Evolutionary conservation across 1,284 basidiomycete species (phyloP), one percentile per base, ranked within the genome.

Genomic region (Exobasidium cylindrosporum): DNA sequence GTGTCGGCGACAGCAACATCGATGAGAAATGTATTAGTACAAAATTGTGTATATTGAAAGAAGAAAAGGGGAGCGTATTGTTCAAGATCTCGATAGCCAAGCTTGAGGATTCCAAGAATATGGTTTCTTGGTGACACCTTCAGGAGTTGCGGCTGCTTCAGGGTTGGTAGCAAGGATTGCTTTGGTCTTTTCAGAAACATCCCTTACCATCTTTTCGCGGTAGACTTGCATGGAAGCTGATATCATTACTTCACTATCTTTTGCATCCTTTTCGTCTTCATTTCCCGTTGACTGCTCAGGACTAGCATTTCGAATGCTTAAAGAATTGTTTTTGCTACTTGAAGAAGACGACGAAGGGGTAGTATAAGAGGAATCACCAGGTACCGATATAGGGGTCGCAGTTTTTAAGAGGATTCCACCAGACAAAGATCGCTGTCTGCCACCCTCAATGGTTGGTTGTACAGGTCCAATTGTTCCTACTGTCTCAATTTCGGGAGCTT

Each of bases 291-390:
- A 17, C 17, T 40, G 35, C 35, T 40, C 35, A 10, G 47, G 47
- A 50, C 26, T 28, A 21, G 47, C 47, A 28, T 50, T 50, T 6
- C 47, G 4, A 50, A 50, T 28, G 21, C 47, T 50, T 13, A 50
- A 28, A 6, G 47, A 24, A 40, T 40, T 40, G 21, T 24, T 50
- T 28, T 28, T 50, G n/a, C 26, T 28, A 24, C 21, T 24, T 13
- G 47, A 24, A 4, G 47, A 50, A 50, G 4, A 21, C 13, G n/a
- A 13, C 2, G 21, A 21, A 13, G 26, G 14, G 10, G 35, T 40
- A n/a, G n/a, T n/a, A n/a, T n/a, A n/a, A n/a, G n/a, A n/a, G n/a
- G n/a, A n/a, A 17, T 45, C 43, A 11, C 43, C 43, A 24, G 47
- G 3, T 50, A 21, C 21, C 2, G 47, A 24, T 40, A 17, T 17